Evolutionary conservation across 495 filamentous ascomycete species (phyloP), one percentile per base, ranked within the genome.

Genomic region (Aspergillus indologenus): DNA sequence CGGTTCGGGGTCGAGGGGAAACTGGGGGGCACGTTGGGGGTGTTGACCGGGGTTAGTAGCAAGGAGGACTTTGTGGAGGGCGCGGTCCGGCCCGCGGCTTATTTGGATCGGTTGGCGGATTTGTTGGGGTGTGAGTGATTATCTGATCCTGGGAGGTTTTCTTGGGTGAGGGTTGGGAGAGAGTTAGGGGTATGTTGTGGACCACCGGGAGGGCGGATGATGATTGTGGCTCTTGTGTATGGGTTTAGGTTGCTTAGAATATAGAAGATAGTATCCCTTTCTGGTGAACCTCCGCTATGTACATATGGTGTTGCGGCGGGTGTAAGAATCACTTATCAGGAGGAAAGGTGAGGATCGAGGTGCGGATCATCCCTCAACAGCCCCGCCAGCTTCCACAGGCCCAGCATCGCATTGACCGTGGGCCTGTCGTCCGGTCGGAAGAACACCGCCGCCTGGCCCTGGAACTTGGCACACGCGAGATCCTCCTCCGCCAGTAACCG

Each of bases 1-100:
- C 84, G 87, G 64, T 99, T 99, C 72, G 94, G 94, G 12, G 79
- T 96, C 60, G 89, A 98, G 71, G 94, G 93, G 0, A 84, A 87
- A 54, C 77, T 99, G 40, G 94, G 94, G 4, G 94, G 94, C 0
- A 99, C 94, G 18, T 73, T 99, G 63, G 89, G 84, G 19, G 94
- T 99, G 15, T 74, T 97, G 73, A 97, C 94, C 1, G 94, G 94
- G 9, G 93, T 99, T 21, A 86, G 78, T 57, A 89, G 84, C 63
- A 88, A 89, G 75, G 85, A 88, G 58, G 85, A 87, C 44, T 88
- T 98, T 61, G 90, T 92, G 75, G 80, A 90, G 64, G 83, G 79
- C 0, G 76, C 82, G 31, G 85, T 87, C 2, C 82, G 87, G 53
- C 93, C 93, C 7, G 79, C 81, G 58, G 92, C 82, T 54, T 96